Evolutionary conservation across 2,329 filamentous ascomycete species (phyloP).

Genomic region (Alternaria brassicae): DNA sequence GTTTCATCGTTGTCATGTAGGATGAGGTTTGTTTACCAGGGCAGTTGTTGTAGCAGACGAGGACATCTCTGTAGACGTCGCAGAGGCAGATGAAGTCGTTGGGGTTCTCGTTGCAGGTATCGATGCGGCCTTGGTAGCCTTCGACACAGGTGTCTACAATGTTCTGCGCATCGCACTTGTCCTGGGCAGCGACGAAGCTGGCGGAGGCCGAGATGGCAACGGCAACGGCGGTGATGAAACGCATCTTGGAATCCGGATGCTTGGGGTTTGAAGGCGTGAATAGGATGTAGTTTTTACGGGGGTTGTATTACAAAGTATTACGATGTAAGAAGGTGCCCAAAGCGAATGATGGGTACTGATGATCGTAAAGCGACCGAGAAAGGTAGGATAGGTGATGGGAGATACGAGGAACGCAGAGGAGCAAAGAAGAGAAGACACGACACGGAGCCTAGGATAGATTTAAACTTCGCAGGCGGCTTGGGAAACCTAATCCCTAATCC

Average conservation of each 20-base stretch:
- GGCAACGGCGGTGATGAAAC: constrained; percentile 39
- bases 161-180: constrained; percentile 49
- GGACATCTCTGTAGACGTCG: constrained; percentile 60
- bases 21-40: constrained; percentile 40
- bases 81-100: constrained; percentile 67
- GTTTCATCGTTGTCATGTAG: not conserved
- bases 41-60: constrained; percentile 71
- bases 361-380: constrained; percentile 1
- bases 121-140: constrained; percentile 52
- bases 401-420: not conserved
- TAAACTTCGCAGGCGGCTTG: not conserved
- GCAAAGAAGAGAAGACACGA: not conserved
- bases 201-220: constrained; percentile 41
- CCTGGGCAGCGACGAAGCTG: constrained; percentile 52
- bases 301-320: constrained; percentile 1
- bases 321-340: not conserved
- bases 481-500: constrained; percentile 1
- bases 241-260: constrained; percentile 36
- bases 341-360: constrained; percentile 1
- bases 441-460: not conserved
- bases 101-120: constrained; percentile 48
- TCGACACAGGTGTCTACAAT: constrained; percentile 60
- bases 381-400: not conserved
- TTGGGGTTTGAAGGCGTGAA: not conserved
- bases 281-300: not conserved